A percentile compares a stretch with the other conserved stretches of the same genome.
phyloP scores from a whole-genome alignment of 495 filamentous ascomycete genomes.

The Daldinia childiae region DNA sequence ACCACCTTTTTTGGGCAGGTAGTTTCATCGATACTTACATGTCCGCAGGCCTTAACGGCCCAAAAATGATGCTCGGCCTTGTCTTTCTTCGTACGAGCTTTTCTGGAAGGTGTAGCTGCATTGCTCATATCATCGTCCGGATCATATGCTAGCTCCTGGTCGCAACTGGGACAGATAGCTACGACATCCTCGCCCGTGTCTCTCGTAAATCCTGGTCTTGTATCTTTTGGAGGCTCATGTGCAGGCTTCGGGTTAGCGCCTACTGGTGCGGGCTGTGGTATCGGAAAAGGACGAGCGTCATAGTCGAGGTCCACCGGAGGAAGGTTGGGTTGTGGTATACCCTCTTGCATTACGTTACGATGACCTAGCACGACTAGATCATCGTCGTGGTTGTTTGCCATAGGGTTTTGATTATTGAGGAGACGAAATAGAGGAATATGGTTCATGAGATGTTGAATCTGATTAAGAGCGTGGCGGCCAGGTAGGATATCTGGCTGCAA shows the following conservation, averaged over 20 bases:
- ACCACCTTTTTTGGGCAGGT: neutral
- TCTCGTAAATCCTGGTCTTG: slow-evolving; percentile 54
- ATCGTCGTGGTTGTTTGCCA: slow-evolving; percentile 35
- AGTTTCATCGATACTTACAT: slow-evolving; percentile 47
- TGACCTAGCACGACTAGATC: slow-evolving; percentile 52
- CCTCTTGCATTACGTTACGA: slow-evolving; percentile 15
- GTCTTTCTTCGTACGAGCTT: slow-evolving; percentile 51
- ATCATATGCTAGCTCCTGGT: slow-evolving; percentile 58
- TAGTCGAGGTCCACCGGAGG: slow-evolving; percentile 38
- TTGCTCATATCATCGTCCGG: slow-evolving; percentile 44
- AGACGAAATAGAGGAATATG: slow-evolving; percentile 30
- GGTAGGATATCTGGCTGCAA: neutral
- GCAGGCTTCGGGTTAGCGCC: slow-evolving; percentile 41
- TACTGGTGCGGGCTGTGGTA: slow-evolving; percentile 1
- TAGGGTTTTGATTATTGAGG: slow-evolving; percentile 2
- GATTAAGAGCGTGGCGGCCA: neutral
- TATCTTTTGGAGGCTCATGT: slow-evolving; percentile 48
- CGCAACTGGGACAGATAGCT: slow-evolving; percentile 58
- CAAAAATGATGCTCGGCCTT: slow-evolving; percentile 60
- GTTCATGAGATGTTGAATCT: slow-evolving; percentile 17
- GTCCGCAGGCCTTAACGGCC: slow-evolving; percentile 60
- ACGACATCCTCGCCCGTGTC: slow-evolving; percentile 52
- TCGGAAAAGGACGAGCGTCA: slow-evolving; percentile 27
- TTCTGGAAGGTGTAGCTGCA: slow-evolving; percentile 47
- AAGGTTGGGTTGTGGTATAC: slow-evolving; percentile 2